Evolutionary conservation across 192 early-diverging fungal genomes (phyloP).

Genomic region (Obelidium mucronatum): DNA sequence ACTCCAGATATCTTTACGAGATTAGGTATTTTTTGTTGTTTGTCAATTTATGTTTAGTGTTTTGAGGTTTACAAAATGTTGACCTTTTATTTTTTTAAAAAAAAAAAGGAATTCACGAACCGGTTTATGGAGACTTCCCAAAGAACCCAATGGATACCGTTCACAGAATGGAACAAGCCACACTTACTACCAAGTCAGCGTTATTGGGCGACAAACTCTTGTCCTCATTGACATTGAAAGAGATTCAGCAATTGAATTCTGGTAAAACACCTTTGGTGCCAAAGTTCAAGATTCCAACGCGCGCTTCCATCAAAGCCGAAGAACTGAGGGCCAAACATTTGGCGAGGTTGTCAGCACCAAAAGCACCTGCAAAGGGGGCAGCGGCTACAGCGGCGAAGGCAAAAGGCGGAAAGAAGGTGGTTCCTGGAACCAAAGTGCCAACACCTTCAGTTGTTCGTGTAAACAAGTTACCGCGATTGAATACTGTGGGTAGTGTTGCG

Average conservation of each 20-base stretch:
- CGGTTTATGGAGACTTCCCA: slow-evolving; percentile 50
- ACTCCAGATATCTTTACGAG: slow-evolving; percentile 52
- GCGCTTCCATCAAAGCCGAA: slow-evolving; percentile 29
- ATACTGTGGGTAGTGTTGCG: slow-evolving; percentile 45
- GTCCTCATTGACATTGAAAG: slow-evolving; percentile 26
- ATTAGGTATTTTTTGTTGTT: slow-evolving; percentile 42
- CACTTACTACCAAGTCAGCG: slow-evolving; percentile 32
- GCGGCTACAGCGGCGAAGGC: slow-evolving; percentile 4
- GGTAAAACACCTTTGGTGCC: slow-evolving; percentile 17
- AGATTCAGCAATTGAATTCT: slow-evolving; percentile 42
- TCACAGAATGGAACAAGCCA: slow-evolving; percentile 31
- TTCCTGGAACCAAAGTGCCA: background rate
- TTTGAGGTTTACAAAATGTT: too few species aligned
- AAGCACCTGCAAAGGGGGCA: background rate
- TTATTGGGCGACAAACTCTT: slow-evolving; percentile 37
- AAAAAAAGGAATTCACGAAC: slow-evolving; percentile 60
- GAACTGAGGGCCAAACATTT: slow-evolving; percentile 12
- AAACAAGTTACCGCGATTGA: slow-evolving; percentile 44
- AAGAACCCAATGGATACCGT: slow-evolving; percentile 18
- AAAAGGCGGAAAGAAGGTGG: slow-evolving; percentile 34
- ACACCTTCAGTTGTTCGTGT: background rate
- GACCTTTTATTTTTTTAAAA: too few species aligned
- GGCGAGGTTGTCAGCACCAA: background rate
- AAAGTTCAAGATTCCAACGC: slow-evolving; percentile 38
- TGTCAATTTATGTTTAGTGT: slow-evolving; percentile 12